phyloP scores from a whole-genome alignment of 306 rosid genomes.

The Lupinus albus region DNA sequence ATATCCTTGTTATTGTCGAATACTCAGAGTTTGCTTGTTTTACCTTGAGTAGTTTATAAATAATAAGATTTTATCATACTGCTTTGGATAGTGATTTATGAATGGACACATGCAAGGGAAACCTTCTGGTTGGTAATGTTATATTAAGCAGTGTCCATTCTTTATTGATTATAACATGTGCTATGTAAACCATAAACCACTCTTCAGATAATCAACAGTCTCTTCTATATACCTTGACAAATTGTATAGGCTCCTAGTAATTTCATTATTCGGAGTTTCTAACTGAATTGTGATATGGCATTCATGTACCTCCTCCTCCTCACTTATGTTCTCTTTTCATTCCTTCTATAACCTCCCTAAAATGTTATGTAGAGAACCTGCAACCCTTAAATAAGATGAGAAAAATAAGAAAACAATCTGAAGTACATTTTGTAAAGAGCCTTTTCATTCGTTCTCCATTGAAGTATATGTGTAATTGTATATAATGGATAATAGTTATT shows the following conservation, averaged over 20 bases:
- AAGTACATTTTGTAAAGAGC: slow-evolving; percentile 23
- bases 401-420: neutral
- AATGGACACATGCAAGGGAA: slow-evolving; percentile 18
- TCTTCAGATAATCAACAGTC: neutral
- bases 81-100: neutral
- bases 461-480: slow-evolving; percentile 20
- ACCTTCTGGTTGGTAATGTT: slow-evolving; percentile 13
- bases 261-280: neutral
- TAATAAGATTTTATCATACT: slow-evolving; percentile 1
- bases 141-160: neutral
- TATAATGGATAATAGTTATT: neutral
- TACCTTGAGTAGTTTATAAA: slow-evolving; percentile 7
- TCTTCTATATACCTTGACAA: neutral
- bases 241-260: neutral
- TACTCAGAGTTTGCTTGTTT: neutral
- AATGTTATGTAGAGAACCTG: neutral
- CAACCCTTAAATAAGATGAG: neutral
- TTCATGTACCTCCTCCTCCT: neutral
- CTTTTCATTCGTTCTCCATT: neutral
- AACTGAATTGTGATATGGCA: neutral
- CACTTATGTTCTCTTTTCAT: neutral
- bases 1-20: neutral
- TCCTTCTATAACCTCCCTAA: no score
- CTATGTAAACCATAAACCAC: slow-evolving; percentile 3
- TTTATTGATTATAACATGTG: neutral